Evolutionary conservation across 371 early-diverging fungal species (phyloP), one percentile per base, ranked within the genome.

Genomic region (Syncephalis plumigaleata): DNA sequence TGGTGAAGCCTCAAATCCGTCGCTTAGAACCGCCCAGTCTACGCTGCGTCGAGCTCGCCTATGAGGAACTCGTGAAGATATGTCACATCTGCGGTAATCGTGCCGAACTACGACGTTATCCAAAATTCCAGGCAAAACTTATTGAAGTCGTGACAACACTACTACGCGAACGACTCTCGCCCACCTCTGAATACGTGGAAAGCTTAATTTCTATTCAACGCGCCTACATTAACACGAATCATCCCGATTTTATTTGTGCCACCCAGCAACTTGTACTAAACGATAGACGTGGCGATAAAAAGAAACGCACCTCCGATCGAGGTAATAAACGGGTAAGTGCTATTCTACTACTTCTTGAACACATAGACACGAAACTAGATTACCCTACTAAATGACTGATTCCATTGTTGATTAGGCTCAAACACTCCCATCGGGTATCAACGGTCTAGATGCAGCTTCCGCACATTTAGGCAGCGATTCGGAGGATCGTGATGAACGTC

Each of bases 221-320:
- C 43, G 76, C 87, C 1, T 93, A 91, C 58, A 88, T 93, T 58
- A 89, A 87, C 55, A 89, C 90, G 46, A 87, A 83, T 57, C 90
- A 91, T 59, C 90, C 90, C 3, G 90, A 91, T 55, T 91, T 91
- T 58, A 78, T 81, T 42, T 81, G 85, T 42, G 84, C 74, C 0
- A 75, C 76, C 31, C 31, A 31, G 31, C 31, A 31, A 31, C 4
- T 31, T 4, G 31, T 31, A 31, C 4, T 31, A 31, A 31, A 31
- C 31, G 31, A 31, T 31, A 31, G 31, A 31, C 31, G 31, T 31
- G 11, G 31, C 31, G 31, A 31, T 31, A 31, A 73, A 75, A 49
- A 68, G 68, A 54, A 65, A 61, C 45, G 47, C 61, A 44, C 53
- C 49, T 42, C 59, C 61, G 39, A 55, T 45, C 16, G 25, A 46